phyloP scores from a whole-genome alignment of 2,329 filamentous ascomycete species.

The Amauroascus niger region DNA sequence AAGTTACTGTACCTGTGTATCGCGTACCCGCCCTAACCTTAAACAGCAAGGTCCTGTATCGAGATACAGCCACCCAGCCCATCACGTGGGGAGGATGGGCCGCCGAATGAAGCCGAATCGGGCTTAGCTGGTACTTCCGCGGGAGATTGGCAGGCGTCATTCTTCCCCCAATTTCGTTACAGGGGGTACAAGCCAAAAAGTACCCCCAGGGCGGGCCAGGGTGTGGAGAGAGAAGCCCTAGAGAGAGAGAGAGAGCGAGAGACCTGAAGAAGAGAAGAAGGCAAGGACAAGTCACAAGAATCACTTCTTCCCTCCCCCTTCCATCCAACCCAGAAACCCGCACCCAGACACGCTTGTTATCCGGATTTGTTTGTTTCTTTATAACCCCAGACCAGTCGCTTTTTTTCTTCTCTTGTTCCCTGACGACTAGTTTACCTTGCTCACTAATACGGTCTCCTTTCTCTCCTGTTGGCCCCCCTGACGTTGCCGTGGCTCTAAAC shows the following conservation, averaged over 20 bases:
- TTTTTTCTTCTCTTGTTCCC: neutral
- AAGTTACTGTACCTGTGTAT: neutral
- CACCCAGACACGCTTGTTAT: neutral
- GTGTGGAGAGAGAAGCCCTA: neutral
- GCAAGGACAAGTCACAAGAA: neutral
- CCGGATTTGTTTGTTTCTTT: neutral
- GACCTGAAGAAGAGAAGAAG: neutral
- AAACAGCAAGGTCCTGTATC: neutral
- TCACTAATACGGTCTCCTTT: neutral
- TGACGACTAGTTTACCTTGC: neutral
- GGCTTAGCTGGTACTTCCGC: neutral
- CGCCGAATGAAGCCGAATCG: neutral
- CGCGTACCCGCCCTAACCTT: conserved; percentile 2
- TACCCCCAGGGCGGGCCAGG: neutral
- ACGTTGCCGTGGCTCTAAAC: neutral
- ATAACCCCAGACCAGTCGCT: neutral
- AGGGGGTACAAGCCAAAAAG: neutral
- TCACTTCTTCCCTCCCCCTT: neutral
- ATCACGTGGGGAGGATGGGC: neutral
- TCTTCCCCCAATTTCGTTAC: neutral
- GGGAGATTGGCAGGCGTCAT: conserved; percentile 3
- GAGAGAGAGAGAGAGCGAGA: too few species aligned
- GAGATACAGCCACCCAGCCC: conserved; percentile 3
- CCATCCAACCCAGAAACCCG: neutral
- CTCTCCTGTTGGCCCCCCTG: neutral